Evolutionary conservation across 306 rosid species (phyloP).

Genomic region (Hylodesmum podocarpum): DNA sequence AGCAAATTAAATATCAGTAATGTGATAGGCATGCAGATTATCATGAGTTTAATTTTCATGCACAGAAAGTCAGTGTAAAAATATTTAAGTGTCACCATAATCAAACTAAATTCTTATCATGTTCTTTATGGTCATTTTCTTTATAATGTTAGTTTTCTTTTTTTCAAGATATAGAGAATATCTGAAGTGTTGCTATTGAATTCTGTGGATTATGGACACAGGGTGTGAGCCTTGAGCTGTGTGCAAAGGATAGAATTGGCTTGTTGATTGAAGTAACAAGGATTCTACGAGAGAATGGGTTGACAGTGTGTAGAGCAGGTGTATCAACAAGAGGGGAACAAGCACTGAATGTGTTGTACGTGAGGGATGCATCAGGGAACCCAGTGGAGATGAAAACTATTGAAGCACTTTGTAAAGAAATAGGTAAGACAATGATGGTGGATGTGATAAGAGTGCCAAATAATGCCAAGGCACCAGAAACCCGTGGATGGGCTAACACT

Average conservation of each 20-base stretch:
- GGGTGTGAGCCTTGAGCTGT: conserved; percentile 80
- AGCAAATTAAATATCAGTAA: background rate
- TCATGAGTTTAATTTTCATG: background rate
- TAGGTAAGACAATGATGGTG: conserved; percentile 67
- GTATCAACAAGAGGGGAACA: conserved; percentile 76
- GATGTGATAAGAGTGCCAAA: conserved; percentile 68
- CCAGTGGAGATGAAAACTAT: conserved; percentile 61
- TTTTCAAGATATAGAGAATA: background rate
- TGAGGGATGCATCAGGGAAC: conserved; percentile 76
- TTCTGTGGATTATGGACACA: conserved; percentile 31
- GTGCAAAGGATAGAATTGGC: conserved; percentile 78
- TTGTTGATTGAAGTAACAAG: conserved; percentile 78
- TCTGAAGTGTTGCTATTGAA: background rate
- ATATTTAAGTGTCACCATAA: background rate
- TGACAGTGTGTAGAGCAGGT: conserved; percentile 74
- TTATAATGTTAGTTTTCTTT: background rate
- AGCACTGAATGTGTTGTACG: conserved; percentile 76
- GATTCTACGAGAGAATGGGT: conserved; percentile 79
- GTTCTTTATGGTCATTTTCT: background rate
- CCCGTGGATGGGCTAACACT: conserved; percentile 69
- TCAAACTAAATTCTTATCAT: no score
- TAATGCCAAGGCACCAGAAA: conserved; percentile 56
- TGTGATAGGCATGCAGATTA: background rate
- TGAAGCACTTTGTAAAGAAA: conserved; percentile 67
- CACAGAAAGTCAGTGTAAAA: background rate